These are phyloP conservation scores for Pittosporum tobira DNA, from an alignment of 129 eudicot species.

Conservation along the genomic window DNA sequence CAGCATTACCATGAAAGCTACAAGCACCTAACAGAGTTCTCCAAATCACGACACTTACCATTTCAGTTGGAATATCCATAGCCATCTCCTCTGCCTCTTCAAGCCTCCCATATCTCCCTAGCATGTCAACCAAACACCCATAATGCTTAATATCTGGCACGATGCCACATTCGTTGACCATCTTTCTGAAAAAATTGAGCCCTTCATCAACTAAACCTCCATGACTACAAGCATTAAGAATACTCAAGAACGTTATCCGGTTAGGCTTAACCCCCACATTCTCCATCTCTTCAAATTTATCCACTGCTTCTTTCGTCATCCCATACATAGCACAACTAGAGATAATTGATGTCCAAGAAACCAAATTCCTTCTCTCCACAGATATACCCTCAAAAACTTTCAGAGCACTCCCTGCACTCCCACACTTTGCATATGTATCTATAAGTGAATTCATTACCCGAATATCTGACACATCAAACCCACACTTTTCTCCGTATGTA, in stretches of 20 bases:
- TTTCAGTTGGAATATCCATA: slow-evolving; percentile 27
- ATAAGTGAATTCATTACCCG: slow-evolving; percentile 34
- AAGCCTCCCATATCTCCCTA: slow-evolving; percentile 43
- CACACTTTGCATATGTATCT: slow-evolving; percentile 40
- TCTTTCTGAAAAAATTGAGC: slow-evolving; percentile 28
- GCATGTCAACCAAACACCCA: slow-evolving; percentile 41
- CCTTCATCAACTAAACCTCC: slow-evolving; percentile 46
- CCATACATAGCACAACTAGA: slow-evolving; percentile 44
- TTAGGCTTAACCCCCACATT: slow-evolving; percentile 27
- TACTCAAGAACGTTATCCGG: slow-evolving; percentile 33
- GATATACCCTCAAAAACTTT: slow-evolving; percentile 24
- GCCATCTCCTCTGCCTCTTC: slow-evolving; percentile 40
- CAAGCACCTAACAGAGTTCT: slow-evolving; percentile 77
- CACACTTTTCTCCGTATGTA: slow-evolving; percentile 34
- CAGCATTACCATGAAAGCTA: slow-evolving; percentile 46
- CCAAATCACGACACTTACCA: slow-evolving; percentile 52
- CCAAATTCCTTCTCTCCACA: slow-evolving; percentile 22
- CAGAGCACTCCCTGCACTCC: slow-evolving; percentile 29
- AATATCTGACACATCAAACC: slow-evolving; percentile 18
- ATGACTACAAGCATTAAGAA: slow-evolving; percentile 42
- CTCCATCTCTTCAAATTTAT: slow-evolving; percentile 25
- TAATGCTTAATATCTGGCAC: slow-evolving; percentile 34
- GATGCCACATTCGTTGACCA: slow-evolving; percentile 23
- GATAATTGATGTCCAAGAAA: slow-evolving; percentile 45
- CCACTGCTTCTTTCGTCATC: slow-evolving; percentile 38